Evolutionary conservation across 805 yeast genomes (phyloP), one percentile per base, ranked within the genome.

Genomic region (Brettanomyces naardenensis): DNA sequence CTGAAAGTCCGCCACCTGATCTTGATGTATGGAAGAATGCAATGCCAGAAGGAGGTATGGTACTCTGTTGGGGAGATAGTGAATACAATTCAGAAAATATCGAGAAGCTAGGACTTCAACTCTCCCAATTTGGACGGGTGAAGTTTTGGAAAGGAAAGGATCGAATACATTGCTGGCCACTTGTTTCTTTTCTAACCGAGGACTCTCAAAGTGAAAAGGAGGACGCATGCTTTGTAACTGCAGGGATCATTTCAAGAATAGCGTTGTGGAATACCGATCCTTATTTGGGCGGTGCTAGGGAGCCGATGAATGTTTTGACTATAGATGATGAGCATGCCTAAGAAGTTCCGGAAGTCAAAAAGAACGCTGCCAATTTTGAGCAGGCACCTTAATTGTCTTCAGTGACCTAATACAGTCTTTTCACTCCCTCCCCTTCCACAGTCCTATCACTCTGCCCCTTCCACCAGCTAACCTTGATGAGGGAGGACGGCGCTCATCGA

Each of bases 161-260:
- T 22, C 64, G 59, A 37, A 48, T 66, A 3, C 78, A 73, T 42
- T 60, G 69, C 15, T 72, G 78, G 77, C 76, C 75, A 6, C 50
- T 73, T 21, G 41, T 66, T 4, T 51, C 56, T 3, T 64, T 64
- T 36, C 56, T 56, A 32, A 52, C 69, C 3, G 76, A 70, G 34
- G 60, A 68, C 32, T 51, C 57, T 4, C 59, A 62, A 31, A 68
- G 64, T 20, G 69, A 63, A 36, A 63, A 71, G 39, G 69, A 65
- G 36, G 64, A 56, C 22, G 68, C 71, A 22, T 49, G 69, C 15
- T 63, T 64, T 30, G 40, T 53, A 3, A 48, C 63, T 28, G 58
- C 71, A 3, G 64, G 63, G 5, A 55, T 62, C 28, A 45, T 71
- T 3, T 66, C 75, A 1, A 45, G 72, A 30, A 64, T 70, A 68